A percentile compares a stretch with the other conserved stretches of the same genome.
phyloP scores from a whole-genome alignment of 495 filamentous ascomycete genomes.

The Podospora anserina region DNA sequence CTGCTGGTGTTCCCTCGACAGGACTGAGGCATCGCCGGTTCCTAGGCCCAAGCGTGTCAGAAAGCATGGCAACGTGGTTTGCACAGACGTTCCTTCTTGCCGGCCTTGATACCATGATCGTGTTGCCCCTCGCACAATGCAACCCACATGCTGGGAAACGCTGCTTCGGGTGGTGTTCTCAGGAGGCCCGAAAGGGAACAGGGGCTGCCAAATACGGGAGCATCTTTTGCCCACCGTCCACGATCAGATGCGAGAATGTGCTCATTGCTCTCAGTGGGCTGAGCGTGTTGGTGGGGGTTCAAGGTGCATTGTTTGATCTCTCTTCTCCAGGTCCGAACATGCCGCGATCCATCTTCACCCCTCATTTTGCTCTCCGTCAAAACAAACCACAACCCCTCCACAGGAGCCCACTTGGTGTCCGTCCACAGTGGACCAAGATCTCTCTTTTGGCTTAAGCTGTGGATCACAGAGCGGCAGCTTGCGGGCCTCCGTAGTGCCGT shows the following conservation, averaged over 20 bases:
- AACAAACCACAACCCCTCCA: not conserved
- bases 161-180: not conserved
- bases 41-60: not conserved
- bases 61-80: constrained; percentile 6
- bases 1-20: not conserved
- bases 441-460: constrained; percentile 9
- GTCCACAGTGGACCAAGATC: constrained; percentile 14
- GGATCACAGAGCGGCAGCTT: constrained; percentile 13
- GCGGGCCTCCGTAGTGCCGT: constrained; percentile 8
- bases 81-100: constrained; percentile 7
- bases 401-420: not conserved
- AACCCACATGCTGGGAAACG: constrained; percentile 15
- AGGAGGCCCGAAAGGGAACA: constrained; percentile 10
- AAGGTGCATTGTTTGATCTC: constrained; percentile 10
- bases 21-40: not conserved
- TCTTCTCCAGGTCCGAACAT: not conserved
- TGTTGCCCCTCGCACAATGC: constrained; percentile 17
- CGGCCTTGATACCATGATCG: constrained; percentile 1
- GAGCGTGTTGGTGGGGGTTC: not conserved
- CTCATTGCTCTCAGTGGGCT: constrained; percentile 3
- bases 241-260: constrained; percentile 5
- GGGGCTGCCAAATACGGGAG: constrained; percentile 9
- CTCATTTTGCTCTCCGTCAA: constrained; percentile 2
- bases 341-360: constrained; percentile 2
- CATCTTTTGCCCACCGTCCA: constrained; percentile 7